Base-by-base conservation (phyloP, 2,329 filamentous ascomycete species). In the Penicillium sclerotigenum region DNA sequence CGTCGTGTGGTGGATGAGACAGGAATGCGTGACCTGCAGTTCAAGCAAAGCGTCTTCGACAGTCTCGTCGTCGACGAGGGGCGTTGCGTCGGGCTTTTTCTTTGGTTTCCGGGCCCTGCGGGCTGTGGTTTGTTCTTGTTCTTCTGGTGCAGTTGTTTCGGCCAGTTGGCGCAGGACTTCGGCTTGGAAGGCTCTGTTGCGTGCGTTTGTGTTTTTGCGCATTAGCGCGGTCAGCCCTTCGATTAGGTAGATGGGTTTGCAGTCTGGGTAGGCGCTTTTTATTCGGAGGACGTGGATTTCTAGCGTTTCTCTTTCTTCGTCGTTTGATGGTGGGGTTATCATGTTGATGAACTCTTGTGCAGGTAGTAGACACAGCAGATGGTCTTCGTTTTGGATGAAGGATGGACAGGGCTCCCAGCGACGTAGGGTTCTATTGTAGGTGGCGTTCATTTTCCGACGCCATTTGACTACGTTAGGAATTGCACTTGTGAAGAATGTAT, bases 11-110 rank as follows among this genome's bases (percentile, higher is more conserved):
- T 91, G 87, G 42, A 92, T 84, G 4, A 90, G 75, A 22, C 83
- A 83, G 5, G 78, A 76, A 70, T 92, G 85, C 24, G 81, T 71
- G 6, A 92, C 80, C 69, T 93, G 89, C 5, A 93, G 75, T 16
- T 83, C 78, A 11, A 93, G 76, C 3, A 92, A 76, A 5, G 87
- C 86, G 63, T 90, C 86, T 67, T 92, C 89, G 42, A 92, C 77
- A 22, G 76, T 69, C 60, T 89, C 85, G 56, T 91, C 87, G 53
- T 87, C 82, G 26, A 92, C 75, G 51, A 84, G 82, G 34, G 81
- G 57, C 58, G 72, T 43, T 63, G 68, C 28, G 68, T 71, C 54
- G 69, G 77, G 59, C 74, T 80, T 68, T 73, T 80, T 65, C 46
- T 61, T 63, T 50, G 64, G 52, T 53, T 73, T 73, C 37, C 73